Evolutionary conservation across 352 stramenopile genomes (phyloP).

Genomic region (Phytophthora pini): DNA sequence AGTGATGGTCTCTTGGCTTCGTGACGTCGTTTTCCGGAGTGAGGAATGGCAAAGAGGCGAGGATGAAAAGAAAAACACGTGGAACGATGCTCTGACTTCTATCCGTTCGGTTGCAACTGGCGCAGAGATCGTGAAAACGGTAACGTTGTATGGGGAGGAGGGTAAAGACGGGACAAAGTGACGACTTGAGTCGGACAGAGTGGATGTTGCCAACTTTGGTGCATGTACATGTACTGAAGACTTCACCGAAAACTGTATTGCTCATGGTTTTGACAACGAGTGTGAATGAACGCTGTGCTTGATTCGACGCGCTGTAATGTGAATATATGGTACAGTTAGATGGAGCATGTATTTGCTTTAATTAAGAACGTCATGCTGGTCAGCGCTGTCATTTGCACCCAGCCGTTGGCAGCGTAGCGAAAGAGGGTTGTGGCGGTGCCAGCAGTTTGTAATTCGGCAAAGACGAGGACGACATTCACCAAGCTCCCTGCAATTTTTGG

Average conservation of each 20-base stretch:
- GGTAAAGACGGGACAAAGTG: background rate
- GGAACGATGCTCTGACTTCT: constrained; percentile 24
- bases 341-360: no score
- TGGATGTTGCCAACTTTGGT: no score
- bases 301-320: no score
- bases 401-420: constrained; percentile 12
- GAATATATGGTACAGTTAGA: no score
- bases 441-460: constrained; percentile 16
- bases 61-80: background rate
- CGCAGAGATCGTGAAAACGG: constrained; percentile 1
- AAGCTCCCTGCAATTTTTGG: constrained; percentile 8
- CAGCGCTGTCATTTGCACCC: constrained; percentile 4
- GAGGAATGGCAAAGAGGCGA: constrained; percentile 6
- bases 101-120: constrained; percentile 12
- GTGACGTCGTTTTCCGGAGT: constrained; percentile 35
- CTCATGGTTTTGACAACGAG: no score
- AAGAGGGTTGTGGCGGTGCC: constrained; percentile 20
- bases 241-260: constrained; percentile 8
- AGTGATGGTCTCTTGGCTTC: constrained; percentile 23
- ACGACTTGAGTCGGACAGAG: constrained; percentile 13
- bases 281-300: no score
- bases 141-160: constrained; percentile 2
- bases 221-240: no score
- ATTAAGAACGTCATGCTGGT: constrained; percentile 11
- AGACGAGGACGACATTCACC: constrained; percentile 6